These are phyloP conservation scores for Eucalyptus grandis DNA, from an alignment of 345 rosid species.

Conservation along the genomic window DNA sequence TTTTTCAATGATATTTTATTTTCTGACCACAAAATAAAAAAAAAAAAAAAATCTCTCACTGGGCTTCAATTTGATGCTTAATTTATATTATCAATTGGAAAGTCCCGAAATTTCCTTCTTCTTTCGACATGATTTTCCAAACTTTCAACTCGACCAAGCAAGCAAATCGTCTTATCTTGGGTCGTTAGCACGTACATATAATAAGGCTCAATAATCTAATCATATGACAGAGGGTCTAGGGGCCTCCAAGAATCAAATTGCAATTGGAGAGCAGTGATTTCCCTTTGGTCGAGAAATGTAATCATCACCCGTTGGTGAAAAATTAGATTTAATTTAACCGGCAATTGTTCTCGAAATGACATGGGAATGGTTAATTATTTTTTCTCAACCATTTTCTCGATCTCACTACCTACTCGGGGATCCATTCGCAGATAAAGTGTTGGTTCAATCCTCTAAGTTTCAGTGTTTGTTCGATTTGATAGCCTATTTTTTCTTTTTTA, in stretches of 20 bases:
- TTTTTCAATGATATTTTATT: too few species aligned
- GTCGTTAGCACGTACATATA: not conserved
- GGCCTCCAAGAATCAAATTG: not conserved
- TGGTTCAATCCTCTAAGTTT: too few species aligned
- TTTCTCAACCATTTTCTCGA: not conserved
- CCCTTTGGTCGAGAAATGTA: not conserved
- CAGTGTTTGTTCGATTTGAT: too few species aligned
- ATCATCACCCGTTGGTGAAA: not conserved
- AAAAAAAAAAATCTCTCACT: fast-evolving
- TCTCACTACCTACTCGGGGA: too few species aligned
- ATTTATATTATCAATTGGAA: not conserved
- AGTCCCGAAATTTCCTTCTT: not conserved
- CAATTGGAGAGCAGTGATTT: not conserved
- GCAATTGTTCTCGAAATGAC: not conserved
- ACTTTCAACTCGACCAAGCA: not conserved
- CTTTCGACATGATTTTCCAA: not conserved
- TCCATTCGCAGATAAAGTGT: too few species aligned
- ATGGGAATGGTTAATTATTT: not conserved
- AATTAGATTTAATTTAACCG: not conserved
- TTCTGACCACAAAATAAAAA: too few species aligned
- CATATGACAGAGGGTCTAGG: not conserved
- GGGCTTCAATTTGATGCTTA: not conserved
- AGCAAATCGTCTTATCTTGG: not conserved
- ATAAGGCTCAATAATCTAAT: not conserved
- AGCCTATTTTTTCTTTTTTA: too few species aligned